Evolutionary conservation across 1,139 yeast species (phyloP).

Genomic region (Hansenula sp.): DNA sequence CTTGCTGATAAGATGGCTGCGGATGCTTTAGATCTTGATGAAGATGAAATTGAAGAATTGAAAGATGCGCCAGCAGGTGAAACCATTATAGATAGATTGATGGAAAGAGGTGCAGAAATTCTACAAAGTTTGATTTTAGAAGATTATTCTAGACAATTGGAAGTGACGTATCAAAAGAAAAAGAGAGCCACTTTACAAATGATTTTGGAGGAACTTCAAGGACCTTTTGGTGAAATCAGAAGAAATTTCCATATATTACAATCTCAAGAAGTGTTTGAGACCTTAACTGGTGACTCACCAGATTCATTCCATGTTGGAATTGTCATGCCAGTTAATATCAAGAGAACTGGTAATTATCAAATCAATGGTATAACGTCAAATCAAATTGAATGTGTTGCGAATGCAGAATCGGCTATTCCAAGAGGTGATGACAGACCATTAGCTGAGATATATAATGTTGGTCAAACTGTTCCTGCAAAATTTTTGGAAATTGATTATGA

Average conservation of each 20-base stretch:
- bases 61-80: constrained; percentile 70
- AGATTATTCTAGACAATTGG: constrained; percentile 91
- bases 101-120: constrained; percentile 75
- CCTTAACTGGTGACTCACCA: constrained; percentile 83
- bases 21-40: constrained; percentile 94
- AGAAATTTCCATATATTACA: constrained; percentile 64
- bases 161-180: constrained; percentile 66
- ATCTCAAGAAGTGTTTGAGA: constrained; percentile 72
- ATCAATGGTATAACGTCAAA: constrained; percentile 67
- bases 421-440: constrained; percentile 41
- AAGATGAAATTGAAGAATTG: constrained; percentile 82
- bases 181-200: constrained; percentile 81
- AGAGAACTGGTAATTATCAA: constrained; percentile 43
- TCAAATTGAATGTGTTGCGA: constrained; percentile 67
- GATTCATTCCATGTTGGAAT: constrained; percentile 64
- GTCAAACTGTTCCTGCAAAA: constrained; percentile 86
- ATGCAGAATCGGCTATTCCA: constrained; percentile 61
- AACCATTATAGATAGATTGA: constrained; percentile 59
- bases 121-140: constrained; percentile 85
- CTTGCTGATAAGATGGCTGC: constrained; percentile 96
- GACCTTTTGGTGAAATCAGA: constrained; percentile 83
- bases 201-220: constrained; percentile 84
- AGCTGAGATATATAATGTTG: constrained; percentile 46
- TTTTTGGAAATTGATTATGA: constrained; percentile 67
- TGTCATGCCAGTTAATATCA: constrained; percentile 75